phyloP scores from a whole-genome alignment of 352 stramenopile genomes.

The Phytopythium vexans region DNA sequence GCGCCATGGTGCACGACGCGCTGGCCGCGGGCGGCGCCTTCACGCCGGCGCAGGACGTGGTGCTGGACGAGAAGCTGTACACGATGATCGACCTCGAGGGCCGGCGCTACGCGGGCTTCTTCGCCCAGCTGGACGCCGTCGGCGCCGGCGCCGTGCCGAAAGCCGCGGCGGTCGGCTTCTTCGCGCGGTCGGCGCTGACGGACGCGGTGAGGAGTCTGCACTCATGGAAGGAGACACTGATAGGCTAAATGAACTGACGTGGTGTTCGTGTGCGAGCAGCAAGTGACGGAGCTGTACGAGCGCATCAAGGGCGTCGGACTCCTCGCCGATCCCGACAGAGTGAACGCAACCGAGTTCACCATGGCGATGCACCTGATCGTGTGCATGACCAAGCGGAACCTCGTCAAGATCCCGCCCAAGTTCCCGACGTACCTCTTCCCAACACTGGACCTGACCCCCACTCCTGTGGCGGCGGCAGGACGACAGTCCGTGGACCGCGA shows the following conservation, averaged over 20 bases:
- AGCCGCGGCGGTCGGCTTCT: slow-evolving; percentile 44
- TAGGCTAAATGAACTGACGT: background rate
- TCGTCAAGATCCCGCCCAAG: slow-evolving; percentile 36
- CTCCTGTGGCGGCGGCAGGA: background rate
- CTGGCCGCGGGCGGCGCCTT: slow-evolving; percentile 10
- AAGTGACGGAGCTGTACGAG: slow-evolving; percentile 45
- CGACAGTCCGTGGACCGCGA: background rate
- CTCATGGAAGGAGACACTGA: no score
- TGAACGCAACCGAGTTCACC: slow-evolving; percentile 60
- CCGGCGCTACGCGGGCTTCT: slow-evolving; percentile 60
- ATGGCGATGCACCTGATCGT: slow-evolving; percentile 80
- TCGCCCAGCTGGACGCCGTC: slow-evolving; percentile 36
- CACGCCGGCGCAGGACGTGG: slow-evolving; percentile 15
- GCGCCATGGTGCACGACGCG: slow-evolving; percentile 13
- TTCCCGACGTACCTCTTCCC: slow-evolving; percentile 69
- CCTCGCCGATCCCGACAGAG: slow-evolving; percentile 16
- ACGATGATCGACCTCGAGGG: slow-evolving; percentile 63
- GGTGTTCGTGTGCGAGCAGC: slow-evolving; percentile 8
- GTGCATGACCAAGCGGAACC: slow-evolving; percentile 68
- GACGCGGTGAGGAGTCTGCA: slow-evolving; percentile 14
- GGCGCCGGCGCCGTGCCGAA: slow-evolving; percentile 14
- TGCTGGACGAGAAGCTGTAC: slow-evolving; percentile 38
- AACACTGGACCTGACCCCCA: slow-evolving; percentile 41
- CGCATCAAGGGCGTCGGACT: slow-evolving; percentile 44
- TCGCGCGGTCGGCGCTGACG: slow-evolving; percentile 51